Evolutionary conservation across 345 rosid genomes (phyloP).

Genomic region (Schrenkiella parvula): DNA sequence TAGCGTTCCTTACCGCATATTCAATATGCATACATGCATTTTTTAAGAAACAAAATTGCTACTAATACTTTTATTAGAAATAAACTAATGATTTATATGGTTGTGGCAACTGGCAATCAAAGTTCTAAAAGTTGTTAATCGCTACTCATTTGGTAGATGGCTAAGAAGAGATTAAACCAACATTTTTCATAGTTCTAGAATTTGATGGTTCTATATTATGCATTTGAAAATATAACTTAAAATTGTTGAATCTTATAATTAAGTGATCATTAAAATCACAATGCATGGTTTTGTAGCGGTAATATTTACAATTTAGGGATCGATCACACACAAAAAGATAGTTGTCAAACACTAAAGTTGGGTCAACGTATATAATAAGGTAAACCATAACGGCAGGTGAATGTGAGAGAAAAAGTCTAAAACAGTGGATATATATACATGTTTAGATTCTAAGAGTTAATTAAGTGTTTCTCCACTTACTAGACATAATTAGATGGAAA

Average conservation of each 20-base stretch:
- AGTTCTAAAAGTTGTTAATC: neutral
- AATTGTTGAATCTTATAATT: neutral
- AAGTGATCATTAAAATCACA: neutral
- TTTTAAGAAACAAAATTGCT: neutral
- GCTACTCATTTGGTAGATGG: neutral
- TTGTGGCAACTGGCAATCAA: neutral
- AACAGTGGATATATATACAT: neutral
- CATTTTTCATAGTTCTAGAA: too few species aligned
- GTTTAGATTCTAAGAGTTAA: neutral
- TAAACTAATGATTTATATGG: neutral
- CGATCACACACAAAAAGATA: neutral
- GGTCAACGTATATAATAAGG: neutral
- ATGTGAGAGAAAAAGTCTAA: neutral
- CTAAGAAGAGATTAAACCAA: neutral
- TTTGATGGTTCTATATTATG: neutral
- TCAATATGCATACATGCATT: conserved; percentile 2
- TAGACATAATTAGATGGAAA: neutral
- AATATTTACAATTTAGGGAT: neutral
- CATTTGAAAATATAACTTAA: neutral
- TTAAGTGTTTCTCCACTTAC: neutral
- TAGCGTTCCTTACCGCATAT: conserved; percentile 20
- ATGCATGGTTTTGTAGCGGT: neutral
- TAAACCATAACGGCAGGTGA: neutral
- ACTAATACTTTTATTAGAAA: neutral
- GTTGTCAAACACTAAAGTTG: neutral